Evolutionary conservation across 1,284 basidiomycete species (phyloP).

Genomic region (Ceratobasidium theobromae): DNA sequence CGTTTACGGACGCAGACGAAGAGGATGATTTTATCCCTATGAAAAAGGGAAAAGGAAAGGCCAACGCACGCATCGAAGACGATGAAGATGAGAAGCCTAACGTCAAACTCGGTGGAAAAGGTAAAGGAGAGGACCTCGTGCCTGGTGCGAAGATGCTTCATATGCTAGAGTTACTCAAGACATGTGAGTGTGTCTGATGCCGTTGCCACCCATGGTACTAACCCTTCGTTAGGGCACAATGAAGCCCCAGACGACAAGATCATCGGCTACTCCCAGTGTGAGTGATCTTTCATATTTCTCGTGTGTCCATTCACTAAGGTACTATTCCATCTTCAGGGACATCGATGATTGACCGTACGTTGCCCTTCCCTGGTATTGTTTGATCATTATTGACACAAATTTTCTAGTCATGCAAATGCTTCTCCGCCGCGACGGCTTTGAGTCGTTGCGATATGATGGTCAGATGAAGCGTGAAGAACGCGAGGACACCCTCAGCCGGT

Average conservation of each 20-base stretch:
- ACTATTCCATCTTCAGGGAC: conserved; percentile 57
- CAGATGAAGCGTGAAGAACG: conserved; percentile 58
- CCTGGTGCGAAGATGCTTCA: conserved; percentile 69
- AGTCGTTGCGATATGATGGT: conserved; percentile 62
- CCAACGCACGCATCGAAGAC: conserved; percentile 37
- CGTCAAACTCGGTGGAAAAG: not conserved
- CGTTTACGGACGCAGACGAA: conserved; percentile 19
- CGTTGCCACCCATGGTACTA: too few relatives aligned
- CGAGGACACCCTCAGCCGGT: conserved; percentile 44
- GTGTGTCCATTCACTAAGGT: not conserved
- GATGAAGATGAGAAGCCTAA: conserved; percentile 1
- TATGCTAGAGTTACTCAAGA: conserved; percentile 54
- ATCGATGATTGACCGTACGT: conserved; percentile 59
- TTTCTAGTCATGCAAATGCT: conserved; percentile 53
- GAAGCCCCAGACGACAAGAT: conserved; percentile 64
- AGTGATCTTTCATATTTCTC: conserved; percentile 37
- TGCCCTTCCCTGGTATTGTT: not conserved
- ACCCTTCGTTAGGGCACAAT: conserved; percentile 36
- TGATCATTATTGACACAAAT: not conserved
- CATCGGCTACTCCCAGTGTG: conserved; percentile 70
- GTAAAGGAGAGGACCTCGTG: conserved; percentile 49
- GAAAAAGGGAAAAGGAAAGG: conserved; percentile 40
- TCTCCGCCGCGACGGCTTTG: conserved; percentile 59
- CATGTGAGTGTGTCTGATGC: conserved; percentile 44
- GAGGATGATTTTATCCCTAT: conserved; percentile 28